Evolutionary conservation across 176 grass and related monocot genomes (phyloP).

Genomic region (Lolium multiflorum): DNA sequence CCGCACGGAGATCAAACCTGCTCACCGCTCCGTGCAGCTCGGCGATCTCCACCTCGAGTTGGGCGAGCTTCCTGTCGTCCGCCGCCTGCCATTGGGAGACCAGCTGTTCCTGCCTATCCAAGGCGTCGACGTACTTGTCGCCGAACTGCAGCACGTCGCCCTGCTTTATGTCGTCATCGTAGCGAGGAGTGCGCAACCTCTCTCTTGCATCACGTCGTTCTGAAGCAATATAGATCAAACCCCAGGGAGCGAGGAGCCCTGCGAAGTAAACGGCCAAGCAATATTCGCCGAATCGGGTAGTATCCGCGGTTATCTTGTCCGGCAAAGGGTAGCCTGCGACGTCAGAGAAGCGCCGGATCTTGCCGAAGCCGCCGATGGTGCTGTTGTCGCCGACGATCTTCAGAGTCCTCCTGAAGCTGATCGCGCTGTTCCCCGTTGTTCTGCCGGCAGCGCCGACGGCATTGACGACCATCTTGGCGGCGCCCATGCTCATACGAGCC

Average conservation of each 20-base stretch:
- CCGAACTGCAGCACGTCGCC: not conserved
- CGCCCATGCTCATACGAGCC: not conserved
- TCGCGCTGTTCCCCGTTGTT: not conserved
- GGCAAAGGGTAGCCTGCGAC: not conserved
- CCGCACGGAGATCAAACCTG: not conserved
- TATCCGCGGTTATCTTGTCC: not conserved
- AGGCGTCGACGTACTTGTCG: not conserved
- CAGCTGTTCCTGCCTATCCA: not conserved
- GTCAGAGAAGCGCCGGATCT: not conserved
- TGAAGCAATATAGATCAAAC: not conserved
- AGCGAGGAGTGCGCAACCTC: not conserved
- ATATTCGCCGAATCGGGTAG: not conserved
- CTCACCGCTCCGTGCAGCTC: not conserved
- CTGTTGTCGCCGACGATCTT: not conserved
- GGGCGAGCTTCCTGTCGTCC: not conserved
- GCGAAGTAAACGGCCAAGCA: not conserved
- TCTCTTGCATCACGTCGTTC: not conserved
- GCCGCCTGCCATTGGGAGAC: not conserved
- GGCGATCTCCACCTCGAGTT: not conserved
- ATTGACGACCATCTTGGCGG: slow-evolving; percentile 7
- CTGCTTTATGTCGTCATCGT: not conserved
- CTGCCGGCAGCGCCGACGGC: not conserved
- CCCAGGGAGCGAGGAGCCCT: not conserved
- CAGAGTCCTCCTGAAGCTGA: not conserved
- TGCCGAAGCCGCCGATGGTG: not conserved